phyloP scores from a whole-genome alignment of 306 rosid species.

The Prosopis cineraria region DNA sequence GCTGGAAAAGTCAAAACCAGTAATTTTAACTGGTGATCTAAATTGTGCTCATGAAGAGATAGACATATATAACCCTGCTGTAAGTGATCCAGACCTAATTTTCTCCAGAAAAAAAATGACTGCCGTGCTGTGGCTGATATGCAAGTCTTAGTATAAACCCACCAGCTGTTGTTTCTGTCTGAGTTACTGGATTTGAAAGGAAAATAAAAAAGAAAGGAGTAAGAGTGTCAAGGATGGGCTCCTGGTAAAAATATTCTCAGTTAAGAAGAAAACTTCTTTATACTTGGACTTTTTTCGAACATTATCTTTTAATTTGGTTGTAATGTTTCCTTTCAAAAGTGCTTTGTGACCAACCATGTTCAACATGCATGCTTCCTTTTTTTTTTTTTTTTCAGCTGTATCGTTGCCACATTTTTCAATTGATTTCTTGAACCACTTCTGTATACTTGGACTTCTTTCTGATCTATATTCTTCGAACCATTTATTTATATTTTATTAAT shows the following conservation, averaged over 20 bases:
- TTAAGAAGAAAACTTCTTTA: neutral
- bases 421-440: too few relatives aligned
- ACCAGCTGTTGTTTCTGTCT: constrained; percentile 14
- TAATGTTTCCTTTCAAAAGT: too few relatives aligned
- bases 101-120: constrained; percentile 15
- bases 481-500: too few relatives aligned
- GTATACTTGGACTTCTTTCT: too few relatives aligned
- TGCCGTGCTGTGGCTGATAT: neutral
- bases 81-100: constrained; percentile 48
- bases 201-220: neutral
- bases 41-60: constrained; percentile 98
- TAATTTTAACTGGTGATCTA: constrained; percentile 91
- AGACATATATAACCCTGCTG: constrained; percentile 89
- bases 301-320: too few relatives aligned
- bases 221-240: neutral
- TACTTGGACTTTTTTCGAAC: too few relatives aligned
- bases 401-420: too few relatives aligned
- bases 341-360: too few relatives aligned
- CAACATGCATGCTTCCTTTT: too few relatives aligned
- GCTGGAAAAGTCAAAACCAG: constrained; percentile 90
- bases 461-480: too few relatives aligned
- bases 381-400: too few relatives aligned
- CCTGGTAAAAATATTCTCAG: neutral
- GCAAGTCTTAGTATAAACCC: neutral
- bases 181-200: constrained; percentile 18